These are phyloP conservation scores for Globisporangium rhizosaccharum DNA, from an alignment of 352 stramenopile species.

Conservation along the genomic window DNA sequence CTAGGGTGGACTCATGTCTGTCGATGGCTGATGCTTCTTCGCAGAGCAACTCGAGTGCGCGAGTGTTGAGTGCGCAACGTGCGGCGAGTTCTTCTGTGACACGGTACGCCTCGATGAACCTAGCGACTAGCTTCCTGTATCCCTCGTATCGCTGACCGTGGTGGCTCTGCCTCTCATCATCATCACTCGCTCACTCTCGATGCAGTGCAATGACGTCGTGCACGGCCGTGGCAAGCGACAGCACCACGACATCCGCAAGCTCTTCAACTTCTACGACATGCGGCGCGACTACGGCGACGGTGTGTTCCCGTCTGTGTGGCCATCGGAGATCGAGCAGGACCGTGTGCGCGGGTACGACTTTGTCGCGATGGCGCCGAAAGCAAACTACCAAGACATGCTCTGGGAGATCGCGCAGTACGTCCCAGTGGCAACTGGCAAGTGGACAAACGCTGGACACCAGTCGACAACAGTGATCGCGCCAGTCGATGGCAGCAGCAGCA, in stretches of 20 bases:
- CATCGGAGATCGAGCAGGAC: constrained; percentile 84
- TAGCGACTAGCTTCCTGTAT: neutral
- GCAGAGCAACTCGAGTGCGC: constrained; percentile 42
- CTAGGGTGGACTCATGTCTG: neutral
- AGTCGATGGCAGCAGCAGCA: neutral
- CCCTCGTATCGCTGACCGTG: neutral
- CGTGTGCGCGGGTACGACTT: constrained; percentile 62
- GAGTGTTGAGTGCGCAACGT: constrained; percentile 85
- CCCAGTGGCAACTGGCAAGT: constrained; percentile 37
- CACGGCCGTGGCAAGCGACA: constrained; percentile 77
- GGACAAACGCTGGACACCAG: constrained; percentile 10
- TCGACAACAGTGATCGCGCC: neutral
- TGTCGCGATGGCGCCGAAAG: constrained; percentile 34
- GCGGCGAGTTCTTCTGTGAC: constrained; percentile 89
- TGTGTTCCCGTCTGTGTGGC: constrained; percentile 88
- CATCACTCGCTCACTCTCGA: neutral
- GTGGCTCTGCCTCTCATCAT: neutral
- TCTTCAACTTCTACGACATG: constrained; percentile 91
- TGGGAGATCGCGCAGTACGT: constrained; percentile 55
- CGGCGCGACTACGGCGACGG: constrained; percentile 90
- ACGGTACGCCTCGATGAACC: constrained; percentile 18
- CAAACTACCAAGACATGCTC: constrained; percentile 64
- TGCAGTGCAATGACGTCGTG: constrained; percentile 76
- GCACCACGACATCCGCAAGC: constrained; percentile 59
- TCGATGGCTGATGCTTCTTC: neutral